These are phyloP conservation scores for Penicillium sp. DNA, from an alignment of 2,329 filamentous ascomycete genomes.

Conservation along the genomic window DNA sequence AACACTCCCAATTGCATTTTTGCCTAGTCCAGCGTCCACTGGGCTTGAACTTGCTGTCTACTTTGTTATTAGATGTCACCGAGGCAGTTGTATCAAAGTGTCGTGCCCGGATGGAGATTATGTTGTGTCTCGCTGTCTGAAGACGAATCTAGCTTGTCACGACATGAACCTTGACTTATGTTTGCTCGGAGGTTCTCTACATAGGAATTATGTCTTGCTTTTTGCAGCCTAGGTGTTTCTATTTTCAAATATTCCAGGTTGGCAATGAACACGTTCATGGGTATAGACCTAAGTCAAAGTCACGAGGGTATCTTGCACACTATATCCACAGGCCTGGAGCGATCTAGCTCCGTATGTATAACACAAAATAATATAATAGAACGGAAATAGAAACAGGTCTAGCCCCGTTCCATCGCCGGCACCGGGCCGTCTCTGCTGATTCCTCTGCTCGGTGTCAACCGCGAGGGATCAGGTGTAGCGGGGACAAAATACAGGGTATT, in stretches of 20 bases:
- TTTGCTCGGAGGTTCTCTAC: not conserved
- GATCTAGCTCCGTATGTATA: not conserved
- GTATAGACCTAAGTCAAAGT: not conserved
- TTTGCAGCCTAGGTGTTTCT: no score
- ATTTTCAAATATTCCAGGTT: no score
- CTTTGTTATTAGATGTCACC: not conserved
- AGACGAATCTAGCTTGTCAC: not conserved
- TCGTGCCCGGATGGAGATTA: not conserved
- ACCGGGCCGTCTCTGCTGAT: not conserved
- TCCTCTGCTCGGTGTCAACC: not conserved
- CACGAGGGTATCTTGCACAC: slow-evolving; percentile 7
- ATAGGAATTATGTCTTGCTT: no score
- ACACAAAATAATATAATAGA: not conserved
- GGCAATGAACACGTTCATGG: not conserved
- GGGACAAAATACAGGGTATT: not conserved
- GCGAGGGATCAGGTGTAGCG: not conserved
- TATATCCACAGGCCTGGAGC: slow-evolving; percentile 3
- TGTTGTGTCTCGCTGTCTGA: not conserved
- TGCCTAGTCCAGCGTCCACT: not conserved
- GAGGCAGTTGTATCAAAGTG: not conserved
- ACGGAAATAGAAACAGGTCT: not conserved
- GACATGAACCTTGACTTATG: not conserved
- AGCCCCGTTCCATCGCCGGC: not conserved
- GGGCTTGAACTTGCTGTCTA: not conserved
- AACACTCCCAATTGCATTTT: slow-evolving; percentile 3